These are phyloP conservation scores for Puccinia hordei DNA, from an alignment of 1,284 basidiomycete genomes.

Conservation along the genomic window DNA sequence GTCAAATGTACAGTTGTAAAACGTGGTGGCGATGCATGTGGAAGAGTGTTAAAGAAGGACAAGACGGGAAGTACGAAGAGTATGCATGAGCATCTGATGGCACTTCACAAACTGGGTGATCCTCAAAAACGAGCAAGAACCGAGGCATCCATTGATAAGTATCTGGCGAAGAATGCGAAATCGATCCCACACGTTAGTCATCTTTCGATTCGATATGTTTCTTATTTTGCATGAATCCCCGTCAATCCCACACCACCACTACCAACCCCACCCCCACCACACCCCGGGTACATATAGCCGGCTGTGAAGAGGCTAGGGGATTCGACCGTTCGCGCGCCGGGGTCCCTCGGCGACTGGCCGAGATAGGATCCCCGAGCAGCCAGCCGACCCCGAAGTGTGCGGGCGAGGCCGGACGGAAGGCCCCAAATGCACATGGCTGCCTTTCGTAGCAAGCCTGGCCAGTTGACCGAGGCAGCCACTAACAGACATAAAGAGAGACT, in stretches of 20 bases:
- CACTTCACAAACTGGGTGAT: slow-evolving; percentile 27
- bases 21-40: slow-evolving; percentile 23
- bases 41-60: slow-evolving; percentile 36
- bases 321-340: slow-evolving; percentile 7
- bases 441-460: no score
- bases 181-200: slow-evolving; percentile 18
- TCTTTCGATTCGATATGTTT: not conserved
- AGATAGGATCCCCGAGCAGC: slow-evolving; percentile 30
- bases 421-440: not conserved
- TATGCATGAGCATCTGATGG: slow-evolving; percentile 37
- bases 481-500: not conserved
- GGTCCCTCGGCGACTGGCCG: slow-evolving; percentile 17
- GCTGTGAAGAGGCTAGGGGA: not conserved
- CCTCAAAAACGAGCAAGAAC: slow-evolving; percentile 34
- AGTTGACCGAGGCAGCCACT: not conserved
- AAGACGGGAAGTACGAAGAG: slow-evolving; percentile 34
- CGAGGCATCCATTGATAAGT: slow-evolving; percentile 27
- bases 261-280: not conserved
- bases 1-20: slow-evolving; percentile 27
- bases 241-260: not conserved
- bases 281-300: not conserved
- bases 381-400: slow-evolving; percentile 15
- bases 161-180: slow-evolving; percentile 3
- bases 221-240: not conserved
- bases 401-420: slow-evolving; percentile 9